These are phyloP conservation scores for Solanum paucissectum DNA, from an alignment of 257 asterid genomes.

Conservation along the genomic window DNA sequence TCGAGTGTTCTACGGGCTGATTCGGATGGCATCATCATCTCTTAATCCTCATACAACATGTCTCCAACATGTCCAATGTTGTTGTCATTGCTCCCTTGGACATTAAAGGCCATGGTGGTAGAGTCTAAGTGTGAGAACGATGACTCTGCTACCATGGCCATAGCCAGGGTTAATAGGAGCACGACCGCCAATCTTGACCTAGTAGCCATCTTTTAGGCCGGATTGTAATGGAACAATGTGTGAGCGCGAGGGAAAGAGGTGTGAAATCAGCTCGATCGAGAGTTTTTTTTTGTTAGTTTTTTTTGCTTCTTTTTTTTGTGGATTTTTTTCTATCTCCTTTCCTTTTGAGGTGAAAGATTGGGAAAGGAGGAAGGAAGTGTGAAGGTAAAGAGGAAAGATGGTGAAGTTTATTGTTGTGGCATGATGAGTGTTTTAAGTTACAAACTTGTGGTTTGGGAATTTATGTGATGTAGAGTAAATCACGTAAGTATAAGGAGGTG, in stretches of 20 bases:
- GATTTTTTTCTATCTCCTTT: not conserved
- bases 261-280: not conserved
- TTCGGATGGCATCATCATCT: not conserved
- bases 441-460: not conserved
- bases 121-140: not conserved
- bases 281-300: not conserved
- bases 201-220: not conserved
- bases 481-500: not conserved
- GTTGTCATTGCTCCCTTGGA: not conserved
- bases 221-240: not conserved
- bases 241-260: not conserved
- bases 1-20: not conserved
- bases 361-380: not conserved
- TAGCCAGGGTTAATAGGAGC: not conserved
- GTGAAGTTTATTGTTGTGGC: not conserved
- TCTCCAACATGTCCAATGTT: not conserved
- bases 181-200: not conserved
- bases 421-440: not conserved
- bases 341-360: not conserved
- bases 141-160: not conserved
- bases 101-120: not conserved
- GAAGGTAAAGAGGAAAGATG: not conserved
- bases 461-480: not conserved
- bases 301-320: not conserved
- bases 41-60: not conserved